Conservation (phyloP, 805 yeast genomes). For the Priceomyces haplophilus region DNA sequence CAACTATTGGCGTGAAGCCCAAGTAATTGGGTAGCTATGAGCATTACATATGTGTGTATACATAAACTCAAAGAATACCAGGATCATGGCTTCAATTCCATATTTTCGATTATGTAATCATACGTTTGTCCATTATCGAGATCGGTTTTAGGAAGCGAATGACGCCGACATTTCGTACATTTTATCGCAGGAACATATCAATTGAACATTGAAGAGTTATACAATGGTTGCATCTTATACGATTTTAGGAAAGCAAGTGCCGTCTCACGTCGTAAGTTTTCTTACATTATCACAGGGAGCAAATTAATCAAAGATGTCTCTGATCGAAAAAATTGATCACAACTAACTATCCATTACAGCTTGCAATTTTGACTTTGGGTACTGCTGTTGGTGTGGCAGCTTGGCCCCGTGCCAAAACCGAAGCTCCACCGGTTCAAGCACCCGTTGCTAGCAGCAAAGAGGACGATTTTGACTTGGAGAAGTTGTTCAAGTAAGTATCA, state of each 20-base stretch:
- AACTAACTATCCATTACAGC: slow-evolving; percentile 25
- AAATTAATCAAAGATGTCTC: background rate
- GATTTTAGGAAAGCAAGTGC: slow-evolving; percentile 44
- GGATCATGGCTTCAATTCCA: background rate
- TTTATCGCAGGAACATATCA: background rate
- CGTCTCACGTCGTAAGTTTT: slow-evolving; percentile 42
- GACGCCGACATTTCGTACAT: background rate
- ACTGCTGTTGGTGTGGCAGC: slow-evolving; percentile 36
- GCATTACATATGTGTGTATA: background rate
- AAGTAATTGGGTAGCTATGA: background rate
- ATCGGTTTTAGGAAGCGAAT: slow-evolving; percentile 2
- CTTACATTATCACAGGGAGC: background rate
- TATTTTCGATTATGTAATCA: background rate
- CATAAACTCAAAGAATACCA: background rate
- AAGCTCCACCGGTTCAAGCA: slow-evolving; percentile 21
- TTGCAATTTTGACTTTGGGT: slow-evolving; percentile 39
- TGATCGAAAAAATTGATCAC: background rate
- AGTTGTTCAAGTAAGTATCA: slow-evolving; percentile 39
- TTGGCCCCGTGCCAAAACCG: slow-evolving; percentile 33
- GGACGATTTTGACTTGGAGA: slow-evolving; percentile 44
- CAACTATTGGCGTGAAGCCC: slow-evolving; percentile 54
- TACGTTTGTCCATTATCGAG: background rate
- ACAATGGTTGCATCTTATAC: slow-evolving; percentile 42
- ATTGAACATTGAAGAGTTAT: background rate
- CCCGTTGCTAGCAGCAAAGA: slow-evolving; percentile 27